Percentiles rank a stretch among this genome's conserved stretches.
Evolutionary conservation across 2,329 filamentous ascomycete species (phyloP).

Genomic region (Stylonectria norvegica): DNA sequence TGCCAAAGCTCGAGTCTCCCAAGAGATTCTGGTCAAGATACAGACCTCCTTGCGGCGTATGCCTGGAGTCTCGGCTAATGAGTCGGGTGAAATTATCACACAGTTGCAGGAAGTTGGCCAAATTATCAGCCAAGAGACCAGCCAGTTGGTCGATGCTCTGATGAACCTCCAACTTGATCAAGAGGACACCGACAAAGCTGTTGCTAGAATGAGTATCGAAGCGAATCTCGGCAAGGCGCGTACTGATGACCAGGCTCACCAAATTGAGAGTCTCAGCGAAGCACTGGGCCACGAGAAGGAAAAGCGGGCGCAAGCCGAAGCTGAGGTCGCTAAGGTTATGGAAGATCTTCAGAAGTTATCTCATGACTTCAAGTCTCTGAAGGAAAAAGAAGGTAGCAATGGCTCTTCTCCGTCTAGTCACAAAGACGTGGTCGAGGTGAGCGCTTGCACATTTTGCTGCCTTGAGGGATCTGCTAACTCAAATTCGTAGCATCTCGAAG

Average conservation of each 20-base stretch:
- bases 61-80: slow-evolving; percentile 35
- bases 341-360: slow-evolving; percentile 27
- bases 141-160: slow-evolving; percentile 37
- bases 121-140: slow-evolving; percentile 37
- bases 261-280: slow-evolving; percentile 30
- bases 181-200: slow-evolving; percentile 37
- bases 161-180: slow-evolving; percentile 37
- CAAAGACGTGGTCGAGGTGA: slow-evolving; percentile 32
- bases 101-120: slow-evolving; percentile 37
- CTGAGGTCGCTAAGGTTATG: slow-evolving; percentile 26
- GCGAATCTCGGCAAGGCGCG: slow-evolving; percentile 35
- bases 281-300: slow-evolving; percentile 31
- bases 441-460: background rate
- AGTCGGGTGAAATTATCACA: slow-evolving; percentile 33
- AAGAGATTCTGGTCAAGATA: slow-evolving; percentile 36
- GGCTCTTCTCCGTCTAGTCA: slow-evolving; percentile 8
- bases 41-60: slow-evolving; percentile 39
- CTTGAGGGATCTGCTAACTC: background rate
- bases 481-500: slow-evolving; percentile 28
- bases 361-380: slow-evolving; percentile 28
- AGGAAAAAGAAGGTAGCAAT: slow-evolving; percentile 22
- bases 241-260: slow-evolving; percentile 32
- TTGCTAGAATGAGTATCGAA: slow-evolving; percentile 38
- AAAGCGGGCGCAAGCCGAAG: slow-evolving; percentile 30
- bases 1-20: slow-evolving; percentile 31